These are phyloP conservation scores for Hymenoscyphus albidus DNA, from an alignment of 2,329 filamentous ascomycete species.

Conservation along the genomic window DNA sequence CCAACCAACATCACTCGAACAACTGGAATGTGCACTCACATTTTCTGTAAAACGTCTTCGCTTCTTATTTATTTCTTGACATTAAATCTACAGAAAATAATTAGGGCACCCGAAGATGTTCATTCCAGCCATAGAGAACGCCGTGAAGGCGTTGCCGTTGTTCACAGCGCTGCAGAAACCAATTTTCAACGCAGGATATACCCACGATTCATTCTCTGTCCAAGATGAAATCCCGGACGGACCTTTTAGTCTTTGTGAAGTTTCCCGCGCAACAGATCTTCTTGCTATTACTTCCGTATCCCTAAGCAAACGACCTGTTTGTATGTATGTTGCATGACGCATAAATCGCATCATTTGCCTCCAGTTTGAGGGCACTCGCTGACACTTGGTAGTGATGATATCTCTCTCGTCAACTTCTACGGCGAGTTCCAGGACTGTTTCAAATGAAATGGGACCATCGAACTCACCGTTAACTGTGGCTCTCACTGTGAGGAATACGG, in stretches of 20 bases:
- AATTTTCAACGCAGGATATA: background rate
- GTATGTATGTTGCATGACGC: background rate
- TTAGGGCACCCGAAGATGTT: background rate
- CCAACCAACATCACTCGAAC: background rate
- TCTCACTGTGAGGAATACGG: background rate
- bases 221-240: slow-evolving; percentile 1
- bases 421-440: background rate
- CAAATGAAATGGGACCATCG: slow-evolving; percentile 3
- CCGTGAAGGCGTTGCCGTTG: background rate
- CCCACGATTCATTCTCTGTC: slow-evolving; percentile 5
- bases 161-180: background rate
- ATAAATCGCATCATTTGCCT: background rate
- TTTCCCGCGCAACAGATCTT: slow-evolving; percentile 3
- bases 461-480: slow-evolving; percentile 5
- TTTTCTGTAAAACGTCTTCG: too few relatives aligned
- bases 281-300: slow-evolving; percentile 2
- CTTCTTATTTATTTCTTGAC: too few relatives aligned
- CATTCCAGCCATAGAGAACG: slow-evolving; percentile 1
- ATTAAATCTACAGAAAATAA: too few relatives aligned
- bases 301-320: background rate
- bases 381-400: slow-evolving; percentile 3
- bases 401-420: background rate
- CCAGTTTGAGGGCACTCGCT: background rate
- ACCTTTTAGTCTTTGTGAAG: slow-evolving; percentile 6
- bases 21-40: too few relatives aligned